Conservation (phyloP, 306 rosid genomes). For the Cucurbita ficifolia region DNA sequence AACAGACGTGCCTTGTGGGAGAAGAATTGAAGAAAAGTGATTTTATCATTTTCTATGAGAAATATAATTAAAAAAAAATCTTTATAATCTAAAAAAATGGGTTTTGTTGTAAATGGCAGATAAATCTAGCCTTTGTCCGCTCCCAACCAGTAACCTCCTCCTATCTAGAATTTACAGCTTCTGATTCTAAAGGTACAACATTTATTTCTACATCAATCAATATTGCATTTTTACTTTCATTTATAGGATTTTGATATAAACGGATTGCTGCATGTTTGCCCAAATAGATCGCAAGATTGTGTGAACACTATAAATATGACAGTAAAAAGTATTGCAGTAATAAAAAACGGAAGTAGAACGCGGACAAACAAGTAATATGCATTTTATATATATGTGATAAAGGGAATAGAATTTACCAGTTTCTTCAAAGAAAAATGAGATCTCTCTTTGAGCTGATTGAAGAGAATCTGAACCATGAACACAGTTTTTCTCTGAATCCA, state of each 20-base stretch:
- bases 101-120: not conserved
- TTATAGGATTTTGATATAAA: not conserved
- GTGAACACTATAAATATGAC: not conserved
- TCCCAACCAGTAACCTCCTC: not conserved
- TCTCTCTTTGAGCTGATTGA: slow-evolving; percentile 62
- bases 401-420: slow-evolving; percentile 25
- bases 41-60: not conserved
- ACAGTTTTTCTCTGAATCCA: slow-evolving; percentile 46
- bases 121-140: not conserved
- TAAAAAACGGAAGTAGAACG: not conserved
- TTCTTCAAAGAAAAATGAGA: slow-evolving; percentile 49
- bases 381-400: not conserved
- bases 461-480: slow-evolving; percentile 85
- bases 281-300: not conserved
- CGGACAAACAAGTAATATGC: not conserved
- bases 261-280: not conserved
- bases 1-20: not conserved
- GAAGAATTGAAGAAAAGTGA: not conserved
- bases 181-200: not conserved
- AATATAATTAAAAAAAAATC: not conserved
- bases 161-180: not conserved
- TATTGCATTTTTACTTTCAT: not conserved
- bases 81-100: not conserved
- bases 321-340: not conserved
- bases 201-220: not conserved